phyloP scores from a whole-genome alignment of 257 asterid species.

The Solanum virginianum region DNA sequence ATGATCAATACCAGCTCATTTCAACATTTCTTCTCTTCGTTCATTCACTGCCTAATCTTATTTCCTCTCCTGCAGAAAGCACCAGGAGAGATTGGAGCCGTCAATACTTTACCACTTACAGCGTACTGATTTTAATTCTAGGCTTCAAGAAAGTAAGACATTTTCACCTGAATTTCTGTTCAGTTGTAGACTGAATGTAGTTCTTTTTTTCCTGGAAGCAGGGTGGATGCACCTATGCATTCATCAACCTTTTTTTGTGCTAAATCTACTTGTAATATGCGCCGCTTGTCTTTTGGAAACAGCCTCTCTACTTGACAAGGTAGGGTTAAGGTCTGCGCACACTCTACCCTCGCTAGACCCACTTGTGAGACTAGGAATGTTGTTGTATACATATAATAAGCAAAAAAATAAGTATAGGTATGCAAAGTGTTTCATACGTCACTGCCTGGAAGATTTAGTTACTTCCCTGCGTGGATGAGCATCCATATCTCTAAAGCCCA shows the following conservation, averaged over 20 bases:
- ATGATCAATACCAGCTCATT: background rate
- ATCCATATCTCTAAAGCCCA: background rate
- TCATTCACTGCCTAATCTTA: background rate
- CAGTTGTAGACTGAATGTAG: background rate
- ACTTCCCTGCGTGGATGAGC: background rate
- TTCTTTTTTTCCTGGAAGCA: background rate
- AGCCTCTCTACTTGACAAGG: background rate
- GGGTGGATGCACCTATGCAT: background rate
- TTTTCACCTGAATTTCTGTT: background rate
- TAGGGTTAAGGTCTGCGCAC: background rate
- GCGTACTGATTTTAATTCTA: conserved; percentile 21
- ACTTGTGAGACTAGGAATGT: too few relatives aligned
- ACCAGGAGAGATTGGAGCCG: conserved; percentile 41
- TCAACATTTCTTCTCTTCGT: background rate
- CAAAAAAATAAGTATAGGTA: background rate
- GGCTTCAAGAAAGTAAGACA: conserved; percentile 43
- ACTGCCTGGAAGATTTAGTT: background rate
- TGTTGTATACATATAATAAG: background rate
- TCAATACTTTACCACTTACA: conserved; percentile 31
- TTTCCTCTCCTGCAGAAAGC: conserved; percentile 43
- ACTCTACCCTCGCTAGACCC: background rate
- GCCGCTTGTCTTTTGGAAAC: background rate
- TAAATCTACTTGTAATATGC: background rate
- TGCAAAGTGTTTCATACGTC: too few relatives aligned
- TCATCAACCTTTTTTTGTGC: background rate